Evolutionary conservation across 179 eudicot species (phyloP).

Genomic region (Sideroxylon spinosum): DNA sequence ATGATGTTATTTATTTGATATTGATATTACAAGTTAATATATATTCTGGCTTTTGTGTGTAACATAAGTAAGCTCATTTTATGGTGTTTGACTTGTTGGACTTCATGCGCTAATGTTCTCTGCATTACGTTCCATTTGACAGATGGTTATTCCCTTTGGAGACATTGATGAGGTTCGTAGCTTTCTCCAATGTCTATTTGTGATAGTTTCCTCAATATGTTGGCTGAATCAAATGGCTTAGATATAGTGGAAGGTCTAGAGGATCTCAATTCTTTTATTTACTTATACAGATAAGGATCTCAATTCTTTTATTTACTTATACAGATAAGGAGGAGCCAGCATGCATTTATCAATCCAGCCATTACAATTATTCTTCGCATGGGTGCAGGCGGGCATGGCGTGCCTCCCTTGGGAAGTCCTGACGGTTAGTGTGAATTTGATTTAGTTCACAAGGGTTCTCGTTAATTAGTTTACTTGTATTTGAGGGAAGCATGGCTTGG

Average conservation of each 20-base stretch:
- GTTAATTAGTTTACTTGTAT: background rate
- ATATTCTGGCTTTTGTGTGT: background rate
- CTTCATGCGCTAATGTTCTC: conserved; percentile 2
- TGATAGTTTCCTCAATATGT: background rate
- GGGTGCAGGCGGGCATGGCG: conserved; percentile 99
- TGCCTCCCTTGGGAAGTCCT: conserved; percentile 88
- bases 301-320: conserved; percentile 16
- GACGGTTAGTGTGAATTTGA: conserved; percentile 58
- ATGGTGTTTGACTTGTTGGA: background rate
- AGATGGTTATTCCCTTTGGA: conserved; percentile 83
- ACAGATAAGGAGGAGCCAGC: conserved; percentile 88
- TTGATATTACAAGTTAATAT: background rate
- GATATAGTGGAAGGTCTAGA: background rate
- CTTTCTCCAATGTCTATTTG: conserved; percentile 15
- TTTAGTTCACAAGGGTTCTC: background rate
- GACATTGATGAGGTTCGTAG: conserved; percentile 76
- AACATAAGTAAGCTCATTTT: background rate
- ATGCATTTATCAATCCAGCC: conserved; percentile 90
- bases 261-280: conserved; percentile 9
- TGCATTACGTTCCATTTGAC: conserved; percentile 24
- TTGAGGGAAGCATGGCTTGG: background rate
- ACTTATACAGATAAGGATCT: conserved; percentile 11
- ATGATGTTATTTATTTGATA: background rate
- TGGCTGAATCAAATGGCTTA: background rate
- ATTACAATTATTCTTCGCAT: conserved; percentile 79